Evolutionary conservation across 2,329 filamentous ascomycete species (phyloP).

Genomic region (Colletotrichum ledebouriae): DNA sequence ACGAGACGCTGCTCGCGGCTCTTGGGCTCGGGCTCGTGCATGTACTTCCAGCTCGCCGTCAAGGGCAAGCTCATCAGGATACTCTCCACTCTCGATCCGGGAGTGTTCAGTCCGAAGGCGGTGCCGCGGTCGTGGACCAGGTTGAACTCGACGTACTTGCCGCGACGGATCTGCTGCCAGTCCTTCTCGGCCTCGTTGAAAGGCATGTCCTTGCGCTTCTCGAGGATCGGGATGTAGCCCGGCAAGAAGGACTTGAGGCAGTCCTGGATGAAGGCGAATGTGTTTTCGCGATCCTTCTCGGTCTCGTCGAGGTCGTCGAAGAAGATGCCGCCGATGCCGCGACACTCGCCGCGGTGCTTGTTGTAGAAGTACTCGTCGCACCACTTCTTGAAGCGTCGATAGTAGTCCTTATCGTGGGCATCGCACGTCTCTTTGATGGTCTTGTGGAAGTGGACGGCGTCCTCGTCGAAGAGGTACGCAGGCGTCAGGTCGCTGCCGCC

Average conservation of each 20-base stretch:
- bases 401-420: conserved; percentile 91
- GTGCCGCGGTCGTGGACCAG: conserved; percentile 96
- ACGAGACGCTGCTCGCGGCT: conserved; percentile 85
- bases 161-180: conserved; percentile 95
- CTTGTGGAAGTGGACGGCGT: conserved; percentile 96
- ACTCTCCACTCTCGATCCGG: conserved; percentile 91
- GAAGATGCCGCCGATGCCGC: conserved; percentile 96
- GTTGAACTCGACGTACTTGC: conserved; percentile 99
- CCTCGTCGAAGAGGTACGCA: conserved; percentile 94
- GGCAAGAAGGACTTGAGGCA: conserved; percentile 90
- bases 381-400: conserved; percentile 96
- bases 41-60: conserved; percentile 95
- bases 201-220: conserved; percentile 90
- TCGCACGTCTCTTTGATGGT: conserved; percentile 95
- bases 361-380: conserved; percentile 98
- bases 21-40: conserved; percentile 85
- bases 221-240: conserved; percentile 89
- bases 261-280: conserved; percentile 90
- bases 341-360: conserved; percentile 88
- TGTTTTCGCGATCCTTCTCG: conserved; percentile 87
- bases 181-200: conserved; percentile 89
- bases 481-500: conserved; percentile 95
- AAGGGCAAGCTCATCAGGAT: conserved; percentile 97
- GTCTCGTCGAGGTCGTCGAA: conserved; percentile 95
- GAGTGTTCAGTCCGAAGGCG: conserved; percentile 92